Base-by-base conservation (phyloP, 805 yeast species). In the Candida golubevii region DNA sequence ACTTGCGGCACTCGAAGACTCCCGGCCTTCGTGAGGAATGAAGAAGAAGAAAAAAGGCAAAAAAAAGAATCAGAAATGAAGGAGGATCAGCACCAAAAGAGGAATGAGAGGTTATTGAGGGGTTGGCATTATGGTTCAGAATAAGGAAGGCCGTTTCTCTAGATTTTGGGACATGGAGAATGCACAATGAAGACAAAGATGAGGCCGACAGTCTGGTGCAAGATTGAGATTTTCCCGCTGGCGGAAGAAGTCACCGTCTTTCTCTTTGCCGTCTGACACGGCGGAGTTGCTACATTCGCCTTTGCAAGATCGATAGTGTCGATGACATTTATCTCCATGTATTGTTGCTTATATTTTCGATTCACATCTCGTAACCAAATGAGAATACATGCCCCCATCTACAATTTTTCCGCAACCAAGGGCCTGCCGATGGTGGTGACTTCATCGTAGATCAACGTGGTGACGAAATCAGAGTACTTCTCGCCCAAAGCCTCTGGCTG, bases 391-490 rank as follows among this genome's bases (percentile, higher is more conserved):
- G 10, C 35, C 10, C 13, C 35, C n/a, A 15, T 26, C 37, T 38
- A 71, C 58, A 71, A 71, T 55, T 66, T 71, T 49, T 69, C 73
- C 36, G 71, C 74, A 39, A 62, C 44, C 43, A 56, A 48, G 18
- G 75, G 64, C 65, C 76, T 69, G 48, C 75, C 74, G 43, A 69
- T 56, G 39, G 85, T 79, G 38, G 82, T 77, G 46, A 82, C 76
- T 45, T 85, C 86, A 55, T 85, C 89, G 62, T 85, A 85, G 59
- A 85, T 73, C 65, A 85, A 72, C 31, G 83, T 81, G 38, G 95
- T 85, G 57, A 85, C 77, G 66, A 85, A 85, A 59, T 85, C 90
- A 47, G 85, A 81, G 65, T 83, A 82, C 58, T 79, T 79, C 57
- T 78, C 80, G 50, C 84, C 90, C 49, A 79, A 74, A 45, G 85